Conservation (phyloP, 352 stramenopile species). For the Phytophthora boehmeriae region DNA sequence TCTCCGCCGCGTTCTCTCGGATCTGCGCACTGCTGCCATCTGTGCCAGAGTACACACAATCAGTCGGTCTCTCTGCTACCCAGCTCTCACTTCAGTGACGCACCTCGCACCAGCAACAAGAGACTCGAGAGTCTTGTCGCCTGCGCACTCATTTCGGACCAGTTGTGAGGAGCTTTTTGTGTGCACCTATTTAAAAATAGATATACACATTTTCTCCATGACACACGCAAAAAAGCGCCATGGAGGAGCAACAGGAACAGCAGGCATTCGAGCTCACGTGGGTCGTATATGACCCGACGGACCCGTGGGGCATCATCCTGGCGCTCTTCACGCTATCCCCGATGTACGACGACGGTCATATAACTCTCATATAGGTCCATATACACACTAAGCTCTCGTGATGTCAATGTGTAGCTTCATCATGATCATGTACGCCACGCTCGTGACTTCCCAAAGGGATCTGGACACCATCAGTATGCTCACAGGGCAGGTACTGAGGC, state of each 20-base stretch:
- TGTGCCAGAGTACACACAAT: constrained; percentile 16
- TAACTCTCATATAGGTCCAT: constrained; percentile 3
- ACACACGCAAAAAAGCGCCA: background rate
- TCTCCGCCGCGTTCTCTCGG: constrained; percentile 70
- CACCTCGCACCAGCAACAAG: constrained; percentile 75
- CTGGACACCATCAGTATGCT: constrained; percentile 76
- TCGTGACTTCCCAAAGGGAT: constrained; percentile 81
- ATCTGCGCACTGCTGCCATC: constrained; percentile 76
- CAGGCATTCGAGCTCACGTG: constrained; percentile 85
- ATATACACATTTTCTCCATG: too few species aligned
- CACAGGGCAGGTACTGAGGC: constrained; percentile 57
- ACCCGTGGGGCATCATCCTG: constrained; percentile 67
- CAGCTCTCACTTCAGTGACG: background rate
- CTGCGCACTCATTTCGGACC: constrained; percentile 35
- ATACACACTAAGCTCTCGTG: constrained; percentile 3
- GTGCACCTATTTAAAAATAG: too few species aligned
- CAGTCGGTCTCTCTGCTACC: background rate
- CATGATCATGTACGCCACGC: constrained; percentile 83
- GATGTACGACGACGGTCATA: constrained; percentile 43
- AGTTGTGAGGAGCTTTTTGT: background rate
- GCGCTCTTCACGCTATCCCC: constrained; percentile 81
- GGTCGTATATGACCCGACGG: constrained; percentile 81
- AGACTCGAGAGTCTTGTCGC: constrained; percentile 80
- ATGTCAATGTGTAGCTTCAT: constrained; percentile 58
- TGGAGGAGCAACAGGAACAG: constrained; percentile 31